A percentile compares a stretch with the other conserved stretches of the same genome.
phyloP scores from a whole-genome alignment of 2,329 filamentous ascomycete species.

The Cadophora sp. region DNA sequence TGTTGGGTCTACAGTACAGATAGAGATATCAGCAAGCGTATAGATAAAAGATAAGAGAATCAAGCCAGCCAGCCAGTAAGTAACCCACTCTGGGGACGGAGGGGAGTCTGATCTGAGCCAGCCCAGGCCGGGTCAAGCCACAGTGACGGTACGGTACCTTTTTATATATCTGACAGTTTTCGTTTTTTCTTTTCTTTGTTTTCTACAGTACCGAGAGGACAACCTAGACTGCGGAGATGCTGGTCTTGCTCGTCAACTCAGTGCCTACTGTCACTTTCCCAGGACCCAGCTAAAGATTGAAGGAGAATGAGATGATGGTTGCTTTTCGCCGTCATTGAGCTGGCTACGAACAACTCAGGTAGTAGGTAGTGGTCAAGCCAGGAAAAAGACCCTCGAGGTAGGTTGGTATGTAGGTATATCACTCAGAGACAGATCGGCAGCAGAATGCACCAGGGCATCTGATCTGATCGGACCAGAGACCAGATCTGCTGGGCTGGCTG shows the following conservation, averaged over 20 bases:
- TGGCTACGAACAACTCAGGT: slow-evolving; percentile 5
- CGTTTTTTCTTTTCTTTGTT: neutral
- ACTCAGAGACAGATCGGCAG: slow-evolving; percentile 23
- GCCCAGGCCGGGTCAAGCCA: slow-evolving; percentile 15
- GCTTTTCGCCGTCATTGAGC: slow-evolving; percentile 42
- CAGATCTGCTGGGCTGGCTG: slow-evolving; percentile 12
- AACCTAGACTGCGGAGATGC: slow-evolving; percentile 3
- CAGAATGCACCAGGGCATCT: slow-evolving; percentile 15
- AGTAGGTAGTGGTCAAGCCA: neutral
- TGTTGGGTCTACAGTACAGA: slow-evolving; percentile 17
- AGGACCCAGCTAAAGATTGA: slow-evolving; percentile 41
- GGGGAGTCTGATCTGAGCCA: neutral
- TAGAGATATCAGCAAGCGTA: slow-evolving; percentile 20
- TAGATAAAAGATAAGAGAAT: slow-evolving; percentile 17
- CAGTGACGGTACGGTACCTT: slow-evolving; percentile 7
- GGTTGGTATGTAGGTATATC: slow-evolving; percentile 21
- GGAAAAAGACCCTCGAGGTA: slow-evolving; percentile 5
- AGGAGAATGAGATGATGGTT: slow-evolving; percentile 42
- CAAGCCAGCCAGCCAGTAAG: neutral
- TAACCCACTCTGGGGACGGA: neutral
- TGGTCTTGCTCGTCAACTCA: neutral
- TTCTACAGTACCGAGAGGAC: no score
- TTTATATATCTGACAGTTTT: slow-evolving; percentile 23
- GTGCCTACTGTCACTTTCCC: slow-evolving; percentile 36
- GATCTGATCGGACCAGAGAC: slow-evolving; percentile 6